These are phyloP conservation scores for Aureobasidium sp. DNA, from an alignment of 2,329 filamentous ascomycete species.

Conservation along the genomic window DNA sequence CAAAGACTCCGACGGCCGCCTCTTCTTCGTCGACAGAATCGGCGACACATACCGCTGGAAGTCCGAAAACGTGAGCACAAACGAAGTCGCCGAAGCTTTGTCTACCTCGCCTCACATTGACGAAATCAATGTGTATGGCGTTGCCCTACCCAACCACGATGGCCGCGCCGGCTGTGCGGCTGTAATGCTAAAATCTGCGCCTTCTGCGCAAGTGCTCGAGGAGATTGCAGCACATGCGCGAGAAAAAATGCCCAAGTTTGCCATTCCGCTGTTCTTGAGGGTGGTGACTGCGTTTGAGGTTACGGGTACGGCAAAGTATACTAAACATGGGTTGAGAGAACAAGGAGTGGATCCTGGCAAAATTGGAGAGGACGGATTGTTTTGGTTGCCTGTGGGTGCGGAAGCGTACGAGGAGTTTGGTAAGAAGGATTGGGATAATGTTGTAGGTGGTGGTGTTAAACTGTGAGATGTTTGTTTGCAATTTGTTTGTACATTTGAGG, in stretches of 20 bases:
- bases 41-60: constrained; percentile 77
- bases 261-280: constrained; percentile 69
- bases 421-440: constrained; percentile 56
- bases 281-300: constrained; percentile 53
- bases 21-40: constrained; percentile 74
- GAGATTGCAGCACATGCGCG: constrained; percentile 54
- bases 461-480: constrained; percentile 37
- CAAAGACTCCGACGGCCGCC: constrained; percentile 60
- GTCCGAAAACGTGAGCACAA: constrained; percentile 40
- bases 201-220: constrained; percentile 37
- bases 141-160: constrained; percentile 70
- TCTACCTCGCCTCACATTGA: constrained; percentile 57
- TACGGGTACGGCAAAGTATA: constrained; percentile 84
- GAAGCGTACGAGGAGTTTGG: constrained; percentile 59
- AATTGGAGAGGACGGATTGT: constrained; percentile 43
- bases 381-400: constrained; percentile 57
- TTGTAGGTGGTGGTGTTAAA: constrained; percentile 62
- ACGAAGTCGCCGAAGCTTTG: constrained; percentile 68
- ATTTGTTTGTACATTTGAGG: too few species aligned
- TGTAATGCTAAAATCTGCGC: constrained; percentile 41
- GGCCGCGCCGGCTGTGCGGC: constrained; percentile 77
- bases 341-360: constrained; percentile 64
- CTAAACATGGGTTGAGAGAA: constrained; percentile 64
- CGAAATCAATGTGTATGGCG: constrained; percentile 83
- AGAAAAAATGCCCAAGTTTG: constrained; percentile 59